These are phyloP conservation scores for Lodderomyces parapsilosis DNA, from an alignment of 1,139 yeast genomes.

Conservation along the genomic window DNA sequence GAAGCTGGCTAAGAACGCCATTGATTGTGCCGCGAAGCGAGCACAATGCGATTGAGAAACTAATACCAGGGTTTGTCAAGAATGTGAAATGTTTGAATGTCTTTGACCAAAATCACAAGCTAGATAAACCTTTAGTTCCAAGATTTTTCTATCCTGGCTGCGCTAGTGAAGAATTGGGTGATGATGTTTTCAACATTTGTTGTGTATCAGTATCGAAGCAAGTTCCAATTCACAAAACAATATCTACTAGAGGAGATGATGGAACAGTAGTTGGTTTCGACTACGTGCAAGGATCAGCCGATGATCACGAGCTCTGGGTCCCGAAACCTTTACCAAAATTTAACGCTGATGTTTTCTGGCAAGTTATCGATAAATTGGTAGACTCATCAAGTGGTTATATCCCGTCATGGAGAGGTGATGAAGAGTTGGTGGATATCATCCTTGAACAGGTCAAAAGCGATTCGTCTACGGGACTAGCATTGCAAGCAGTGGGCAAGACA, in stretches of 20 bases:
- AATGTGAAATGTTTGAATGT: slow-evolving; percentile 42
- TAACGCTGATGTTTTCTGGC: slow-evolving; percentile 61
- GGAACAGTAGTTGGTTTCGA: slow-evolving; percentile 21
- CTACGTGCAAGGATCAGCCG: slow-evolving; percentile 91
- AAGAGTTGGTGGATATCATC: slow-evolving; percentile 18
- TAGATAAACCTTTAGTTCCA: slow-evolving; percentile 58
- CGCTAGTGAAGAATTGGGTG: slow-evolving; percentile 1
- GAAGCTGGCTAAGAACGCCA: slow-evolving; percentile 43
- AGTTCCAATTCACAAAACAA: slow-evolving; percentile 21
- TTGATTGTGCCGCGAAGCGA: slow-evolving; percentile 60
- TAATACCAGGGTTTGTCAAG: slow-evolving; percentile 50
- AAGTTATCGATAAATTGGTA: slow-evolving; percentile 25
- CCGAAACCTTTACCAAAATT: slow-evolving; percentile 37
- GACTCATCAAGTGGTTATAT: slow-evolving; percentile 28
- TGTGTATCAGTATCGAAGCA: slow-evolving; percentile 65
- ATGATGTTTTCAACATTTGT: slow-evolving; percentile 25
- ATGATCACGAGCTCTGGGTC: slow-evolving; percentile 90
- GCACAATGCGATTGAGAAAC: slow-evolving; percentile 46
- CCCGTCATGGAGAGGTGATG: slow-evolving; percentile 35
- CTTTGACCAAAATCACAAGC: slow-evolving; percentile 22
- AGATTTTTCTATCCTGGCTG: slow-evolving; percentile 68
- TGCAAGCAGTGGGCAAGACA: slow-evolving; percentile 18
- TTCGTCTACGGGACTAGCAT: slow-evolving; percentile 6
- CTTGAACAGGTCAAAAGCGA: slow-evolving; percentile 6
- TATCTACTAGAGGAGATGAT: slow-evolving; percentile 4